phyloP scores from a whole-genome alignment of 2,329 filamentous ascomycete species.

The Neocucurbitaria cava region DNA sequence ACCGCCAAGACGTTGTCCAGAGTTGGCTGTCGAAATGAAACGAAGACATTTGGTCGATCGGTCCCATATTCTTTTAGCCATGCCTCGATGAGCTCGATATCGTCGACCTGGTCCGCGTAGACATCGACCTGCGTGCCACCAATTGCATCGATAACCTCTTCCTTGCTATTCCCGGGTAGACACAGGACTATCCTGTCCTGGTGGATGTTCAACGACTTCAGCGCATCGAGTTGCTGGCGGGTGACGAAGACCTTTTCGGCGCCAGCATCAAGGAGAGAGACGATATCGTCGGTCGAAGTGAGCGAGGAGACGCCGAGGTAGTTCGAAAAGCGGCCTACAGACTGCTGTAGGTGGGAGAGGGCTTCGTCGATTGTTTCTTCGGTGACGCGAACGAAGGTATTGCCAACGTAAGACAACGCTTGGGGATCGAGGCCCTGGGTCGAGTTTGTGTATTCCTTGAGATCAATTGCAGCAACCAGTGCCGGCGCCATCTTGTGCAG shows the following conservation, averaged over 20 bases:
- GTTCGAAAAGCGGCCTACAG: slow-evolving; percentile 64
- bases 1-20: slow-evolving; percentile 52
- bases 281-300: slow-evolving; percentile 72
- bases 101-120: slow-evolving; percentile 52
- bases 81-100: slow-evolving; percentile 52
- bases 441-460: slow-evolving; percentile 52
- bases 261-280: slow-evolving; percentile 83
- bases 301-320: slow-evolving; percentile 81
- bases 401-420: slow-evolving; percentile 64
- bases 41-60: slow-evolving; percentile 58
- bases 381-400: slow-evolving; percentile 62
- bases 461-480: slow-evolving; percentile 59
- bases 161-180: slow-evolving; percentile 53
- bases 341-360: slow-evolving; percentile 62
- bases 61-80: slow-evolving; percentile 59
- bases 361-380: slow-evolving; percentile 56
- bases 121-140: slow-evolving; percentile 54
- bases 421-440: slow-evolving; percentile 60
- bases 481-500: slow-evolving; percentile 51
- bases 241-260: slow-evolving; percentile 84
- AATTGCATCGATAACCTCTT: slow-evolving; percentile 51
- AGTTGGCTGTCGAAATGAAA: slow-evolving; percentile 54
- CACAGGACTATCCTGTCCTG: slow-evolving; percentile 65
- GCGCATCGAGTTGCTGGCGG: slow-evolving; percentile 68
- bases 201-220: slow-evolving; percentile 61